Evolutionary conservation across 139 green algal genomes (phyloP), one percentile per base, ranked within the genome.

Genomic region (Ostreobium quekettii): DNA sequence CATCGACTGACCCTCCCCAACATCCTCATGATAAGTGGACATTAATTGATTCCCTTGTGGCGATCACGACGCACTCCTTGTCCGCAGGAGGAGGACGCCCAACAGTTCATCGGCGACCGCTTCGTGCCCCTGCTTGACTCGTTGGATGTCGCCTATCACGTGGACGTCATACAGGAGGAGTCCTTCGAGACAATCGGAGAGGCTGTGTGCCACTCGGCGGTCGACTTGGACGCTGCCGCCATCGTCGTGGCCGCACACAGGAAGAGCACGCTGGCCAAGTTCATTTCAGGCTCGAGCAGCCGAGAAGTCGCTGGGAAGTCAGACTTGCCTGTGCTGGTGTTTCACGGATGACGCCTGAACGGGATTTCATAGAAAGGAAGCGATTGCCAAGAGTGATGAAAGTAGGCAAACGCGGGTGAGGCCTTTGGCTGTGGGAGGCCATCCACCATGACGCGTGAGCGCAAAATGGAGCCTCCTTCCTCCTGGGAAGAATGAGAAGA

Each of bases 241-340:
- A 33, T 66, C 32, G 59, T 66, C 4, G 59, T 66, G 5, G 59
- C 59, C 26, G 28, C 59, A 24, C 59, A 66, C 26, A 66, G 47
- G 59, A 66, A 42, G 59, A 31, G 47, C 47, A 48, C 32, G 59
- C 30, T 66, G 29, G 24, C 29, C 24, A 24, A 31, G 8, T 66
- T 31, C 32, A 31, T 66, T 35, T 28, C 32, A 11, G 59, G 59
- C 29, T 66, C 59, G 11, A 66, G 30, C 28, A 66, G 59, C 32
- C 26, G 5, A 38, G 59, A 66, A 46, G 32, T 66, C 24, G 59
- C 59, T 5, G 30, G 30, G 11, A 66, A 66, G 32, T 31, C 59
- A 47, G 32, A 31, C 6, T 48, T 66, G 11, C 59, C 59, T 24
- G 59, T 66, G 11, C 46, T 66, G 32, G 59, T 66, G 32, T 66